Conservation (phyloP, 2,329 filamentous ascomycete genomes). For the Curvularia lunata region DNA sequence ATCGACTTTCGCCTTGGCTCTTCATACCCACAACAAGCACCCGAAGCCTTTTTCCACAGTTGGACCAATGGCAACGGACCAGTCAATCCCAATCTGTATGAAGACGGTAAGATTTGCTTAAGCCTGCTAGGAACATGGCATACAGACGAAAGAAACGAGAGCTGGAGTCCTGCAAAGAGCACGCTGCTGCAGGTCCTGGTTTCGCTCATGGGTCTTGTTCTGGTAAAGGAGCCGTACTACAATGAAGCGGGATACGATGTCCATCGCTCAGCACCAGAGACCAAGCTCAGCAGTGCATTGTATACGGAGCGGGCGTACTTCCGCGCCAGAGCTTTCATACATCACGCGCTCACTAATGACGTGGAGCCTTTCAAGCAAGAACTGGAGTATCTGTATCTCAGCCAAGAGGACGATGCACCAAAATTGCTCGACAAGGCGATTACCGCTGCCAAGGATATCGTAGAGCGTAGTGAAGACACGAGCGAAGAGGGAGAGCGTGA, state of each 20-base stretch:
- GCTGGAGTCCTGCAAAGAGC: constrained; percentile 60
- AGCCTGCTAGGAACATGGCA: constrained; percentile 67
- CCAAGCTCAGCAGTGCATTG: constrained; percentile 54
- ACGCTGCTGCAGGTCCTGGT: constrained; percentile 64
- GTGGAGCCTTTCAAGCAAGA: constrained; percentile 58
- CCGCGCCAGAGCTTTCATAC: constrained; percentile 59
- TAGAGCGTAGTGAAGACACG: constrained; percentile 47
- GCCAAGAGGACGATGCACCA: constrained; percentile 42
- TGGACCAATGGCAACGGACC: constrained; percentile 61
- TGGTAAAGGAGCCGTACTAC: constrained; percentile 67
- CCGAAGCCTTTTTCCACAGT: constrained; percentile 64
- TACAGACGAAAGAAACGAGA: constrained; percentile 58
- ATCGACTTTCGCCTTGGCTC: constrained; percentile 62
- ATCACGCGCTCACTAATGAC: constrained; percentile 52
- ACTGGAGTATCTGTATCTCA: constrained; percentile 60
- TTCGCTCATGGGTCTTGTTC: constrained; percentile 62
- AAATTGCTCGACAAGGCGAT: constrained; percentile 55
- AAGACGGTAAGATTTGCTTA: constrained; percentile 67
- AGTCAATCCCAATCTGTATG: constrained; percentile 69
- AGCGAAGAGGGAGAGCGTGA: constrained; percentile 44
- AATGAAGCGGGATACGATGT: constrained; percentile 68
- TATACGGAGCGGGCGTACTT: constrained; percentile 64
- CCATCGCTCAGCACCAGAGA: constrained; percentile 55
- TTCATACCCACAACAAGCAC: constrained; percentile 60
- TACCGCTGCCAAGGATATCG: constrained; percentile 50